Evolutionary conservation across 2,329 filamentous ascomycete species (phyloP), one percentile per base, ranked within the genome.

Genomic region (Teratosphaeria zuluensis): DNA sequence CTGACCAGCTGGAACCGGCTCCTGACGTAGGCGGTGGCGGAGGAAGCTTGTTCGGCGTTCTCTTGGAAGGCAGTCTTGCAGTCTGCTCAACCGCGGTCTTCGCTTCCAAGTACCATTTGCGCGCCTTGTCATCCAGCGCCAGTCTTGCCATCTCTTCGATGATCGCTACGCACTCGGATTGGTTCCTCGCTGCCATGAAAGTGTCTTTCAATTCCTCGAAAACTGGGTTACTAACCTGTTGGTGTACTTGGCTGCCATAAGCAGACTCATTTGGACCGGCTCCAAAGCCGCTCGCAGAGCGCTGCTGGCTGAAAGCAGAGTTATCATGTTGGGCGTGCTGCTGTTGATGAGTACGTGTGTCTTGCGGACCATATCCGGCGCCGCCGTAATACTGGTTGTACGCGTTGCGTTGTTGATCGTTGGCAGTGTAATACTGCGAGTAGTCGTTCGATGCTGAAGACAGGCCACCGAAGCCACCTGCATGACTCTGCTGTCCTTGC

Each of bases 371-470:
- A 66, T 85, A 86, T 16, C 54, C 35, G 42, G 73, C 67, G 57
- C 68, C 70, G 52, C 74, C 77, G 69, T 94, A 85, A 67, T 80
- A 88, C 71, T 85, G 85, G 61, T 80, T 77, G 77, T 94, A 95
- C 0, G 85, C 81, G 69, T 86, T 86, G 64, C 89, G 87, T 65
- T 84, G 84, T 65, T 84, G 84, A 63, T 90, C 80, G 63, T 86
- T 90, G 38, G 87, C 83, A 3, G 88, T 89, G 73, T 95, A 95
- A 77, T 95, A 96, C 5, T 87, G 86, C 21, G 88, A 87, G 74
- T 90, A 95, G 64, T 95, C 90, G 72, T 80, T 84, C 14, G 87
- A 86, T 21, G 86, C 87, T 56, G 89, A 89, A 66, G 85, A 89
- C 74, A 88, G 88, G 33, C 82, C 82, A 54, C 81, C 86, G 67